A percentile compares a stretch with the other conserved stretches of the same genome.
phyloP scores from a whole-genome alignment of 2,329 filamentous ascomycete genomes.

The Aaosphaeria pasadenensis region DNA sequence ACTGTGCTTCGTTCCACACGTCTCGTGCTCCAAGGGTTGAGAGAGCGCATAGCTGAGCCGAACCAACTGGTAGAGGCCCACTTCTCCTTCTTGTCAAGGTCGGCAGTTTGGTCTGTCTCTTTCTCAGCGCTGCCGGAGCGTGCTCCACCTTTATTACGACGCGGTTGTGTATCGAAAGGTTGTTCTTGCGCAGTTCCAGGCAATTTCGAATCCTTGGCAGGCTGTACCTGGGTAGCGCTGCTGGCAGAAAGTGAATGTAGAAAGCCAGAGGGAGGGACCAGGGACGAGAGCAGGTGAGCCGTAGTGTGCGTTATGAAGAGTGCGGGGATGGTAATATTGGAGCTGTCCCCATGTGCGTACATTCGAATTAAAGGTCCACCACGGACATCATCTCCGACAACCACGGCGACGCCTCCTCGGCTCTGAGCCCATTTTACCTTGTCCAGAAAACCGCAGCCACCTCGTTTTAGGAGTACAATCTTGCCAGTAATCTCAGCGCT shows the following conservation, averaged over 20 bases:
- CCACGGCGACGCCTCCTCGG: conserved; percentile 81
- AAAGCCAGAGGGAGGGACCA: conserved; percentile 68
- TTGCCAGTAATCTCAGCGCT: conserved; percentile 90
- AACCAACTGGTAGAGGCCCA: conserved; percentile 70
- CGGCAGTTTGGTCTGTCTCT: conserved; percentile 65
- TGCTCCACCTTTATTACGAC: conserved; percentile 18
- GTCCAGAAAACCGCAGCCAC: conserved; percentile 93
- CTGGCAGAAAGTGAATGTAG: conserved; percentile 60
- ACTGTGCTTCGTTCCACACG: conserved; percentile 6
- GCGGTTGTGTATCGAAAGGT: conserved; percentile 18
- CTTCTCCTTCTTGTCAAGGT: conserved; percentile 65
- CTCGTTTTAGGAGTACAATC: conserved; percentile 84
- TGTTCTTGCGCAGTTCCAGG: conserved; percentile 42
- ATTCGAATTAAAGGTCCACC: conserved; percentile 91
- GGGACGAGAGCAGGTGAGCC: conserved; percentile 83
- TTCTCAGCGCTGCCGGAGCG: conserved; percentile 22
- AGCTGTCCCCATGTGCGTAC: conserved; percentile 96
- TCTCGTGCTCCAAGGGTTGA: conserved; percentile 27
- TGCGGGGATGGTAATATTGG: conserved; percentile 89
- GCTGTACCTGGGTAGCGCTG: conserved; percentile 43
- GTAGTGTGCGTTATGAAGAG: conserved; percentile 95
- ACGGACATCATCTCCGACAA: conserved; percentile 89
- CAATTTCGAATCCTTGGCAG: conserved; percentile 17
- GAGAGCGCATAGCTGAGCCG: conserved; percentile 50
- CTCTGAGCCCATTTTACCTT: conserved; percentile 97